These are phyloP conservation scores for Mycocentrospora acerina DNA, from an alignment of 2,329 filamentous ascomycete genomes.

Conservation along the genomic window DNA sequence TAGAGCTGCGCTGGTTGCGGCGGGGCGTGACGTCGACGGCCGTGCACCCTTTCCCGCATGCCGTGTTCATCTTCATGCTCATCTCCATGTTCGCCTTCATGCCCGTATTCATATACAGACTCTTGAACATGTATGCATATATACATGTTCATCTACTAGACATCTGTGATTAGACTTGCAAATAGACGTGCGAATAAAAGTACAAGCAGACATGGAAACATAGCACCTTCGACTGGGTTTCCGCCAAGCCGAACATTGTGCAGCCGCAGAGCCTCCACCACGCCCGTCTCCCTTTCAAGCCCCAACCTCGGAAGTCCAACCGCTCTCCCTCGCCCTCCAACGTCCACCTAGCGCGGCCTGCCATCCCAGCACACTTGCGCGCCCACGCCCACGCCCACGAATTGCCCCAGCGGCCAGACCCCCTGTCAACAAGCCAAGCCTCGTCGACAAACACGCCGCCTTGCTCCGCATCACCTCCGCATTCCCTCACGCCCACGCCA, in stretches of 20 bases:
- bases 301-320: conserved; percentile 1
- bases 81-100: no score
- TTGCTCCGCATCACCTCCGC: conserved; percentile 11
- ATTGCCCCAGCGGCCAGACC: neutral
- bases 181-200: no score
- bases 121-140: no score
- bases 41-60: neutral
- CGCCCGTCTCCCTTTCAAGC: neutral
- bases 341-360: no score
- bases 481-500: neutral
- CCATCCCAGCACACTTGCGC: no score
- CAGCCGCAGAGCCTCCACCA: neutral
- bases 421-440: neutral
- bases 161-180: no score
- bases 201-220: no score
- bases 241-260: neutral
- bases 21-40: conserved; percentile 21
- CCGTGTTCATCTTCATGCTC: no score
- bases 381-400: no score
- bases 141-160: no score
- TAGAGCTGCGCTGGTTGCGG: conserved; percentile 10
- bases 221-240: neutral
- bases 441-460: neutral
- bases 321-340: neutral
- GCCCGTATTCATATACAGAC: no score